Conservation (phyloP, 768 basidiomycete species). For the Bullera alba region DNA sequence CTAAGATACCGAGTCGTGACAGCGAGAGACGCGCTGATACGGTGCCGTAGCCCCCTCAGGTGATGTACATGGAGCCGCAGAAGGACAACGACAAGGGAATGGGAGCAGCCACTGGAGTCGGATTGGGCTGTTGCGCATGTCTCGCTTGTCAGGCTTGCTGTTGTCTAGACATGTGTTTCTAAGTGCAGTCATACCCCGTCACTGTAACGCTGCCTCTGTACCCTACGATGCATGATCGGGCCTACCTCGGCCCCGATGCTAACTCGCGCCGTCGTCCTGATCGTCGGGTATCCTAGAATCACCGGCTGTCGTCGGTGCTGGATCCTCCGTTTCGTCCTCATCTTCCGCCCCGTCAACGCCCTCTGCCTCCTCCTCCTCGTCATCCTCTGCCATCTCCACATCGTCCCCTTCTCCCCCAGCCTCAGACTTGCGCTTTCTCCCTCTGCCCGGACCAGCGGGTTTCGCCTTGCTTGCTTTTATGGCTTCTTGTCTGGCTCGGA, state of each 20-base stretch:
- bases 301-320: too few relatives aligned
- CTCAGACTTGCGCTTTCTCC: conserved; percentile 13
- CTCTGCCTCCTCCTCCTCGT: conserved; percentile 35
- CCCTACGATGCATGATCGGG: too few relatives aligned
- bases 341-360: conserved; percentile 19
- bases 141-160: conserved; percentile 5
- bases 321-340: conserved; percentile 26
- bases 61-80: neutral
- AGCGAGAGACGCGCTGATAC: too few relatives aligned
- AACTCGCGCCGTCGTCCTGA: conserved; percentile 26
- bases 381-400: conserved; percentile 15
- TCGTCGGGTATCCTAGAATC: conserved; percentile 5
- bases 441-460: conserved; percentile 6
- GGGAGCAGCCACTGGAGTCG: conserved; percentile 7
- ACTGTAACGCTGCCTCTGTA: too few relatives aligned
- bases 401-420: conserved; percentile 15
- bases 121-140: conserved; percentile 9
- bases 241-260: too few relatives aligned
- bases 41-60: neutral
- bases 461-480: conserved; percentile 18
- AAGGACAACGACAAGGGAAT: conserved; percentile 2
- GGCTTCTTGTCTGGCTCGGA: conserved; percentile 35
- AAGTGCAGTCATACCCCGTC: too few relatives aligned
- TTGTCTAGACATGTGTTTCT: too few relatives aligned
- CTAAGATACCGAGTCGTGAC: too few relatives aligned